Conservation (phyloP, 1,284 basidiomycete species). For the Phenoliferia sp. region DNA sequence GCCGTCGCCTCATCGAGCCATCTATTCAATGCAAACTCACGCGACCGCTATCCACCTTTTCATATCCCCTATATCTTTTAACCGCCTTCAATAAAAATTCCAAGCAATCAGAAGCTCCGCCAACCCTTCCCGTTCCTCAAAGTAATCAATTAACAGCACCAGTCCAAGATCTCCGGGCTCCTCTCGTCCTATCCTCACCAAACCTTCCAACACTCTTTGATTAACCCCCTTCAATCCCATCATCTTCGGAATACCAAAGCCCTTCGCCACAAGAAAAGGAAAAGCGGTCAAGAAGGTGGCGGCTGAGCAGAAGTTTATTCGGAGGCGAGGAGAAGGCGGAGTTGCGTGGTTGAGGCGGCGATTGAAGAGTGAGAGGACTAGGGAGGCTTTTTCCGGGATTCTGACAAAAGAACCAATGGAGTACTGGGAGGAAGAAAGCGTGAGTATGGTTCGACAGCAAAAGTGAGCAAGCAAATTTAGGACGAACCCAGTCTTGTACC, state of each 20-base stretch:
- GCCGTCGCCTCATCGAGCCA: too few relatives aligned
- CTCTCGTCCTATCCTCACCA: neutral
- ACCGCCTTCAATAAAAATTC: too few relatives aligned
- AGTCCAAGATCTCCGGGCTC: neutral
- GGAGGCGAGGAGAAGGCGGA: neutral
- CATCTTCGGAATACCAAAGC: neutral
- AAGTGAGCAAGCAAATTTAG: neutral
- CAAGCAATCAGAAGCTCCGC: neutral
- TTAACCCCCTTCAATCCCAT: slow-evolving; percentile 17
- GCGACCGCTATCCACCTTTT: too few relatives aligned
- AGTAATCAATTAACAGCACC: slow-evolving; percentile 10
- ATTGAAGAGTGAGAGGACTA: slow-evolving; percentile 18
- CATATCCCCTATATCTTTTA: too few relatives aligned
- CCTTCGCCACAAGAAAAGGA: slow-evolving; percentile 14
- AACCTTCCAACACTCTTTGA: slow-evolving; percentile 3
- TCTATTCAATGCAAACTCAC: too few relatives aligned
- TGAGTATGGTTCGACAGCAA: neutral
- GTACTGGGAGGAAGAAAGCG: slow-evolving; percentile 11
- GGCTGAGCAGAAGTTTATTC: slow-evolving; percentile 16
- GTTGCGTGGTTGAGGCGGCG: neutral
- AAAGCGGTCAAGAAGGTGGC: slow-evolving; percentile 9
- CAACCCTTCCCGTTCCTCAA: slow-evolving; percentile 4
- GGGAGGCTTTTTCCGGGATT: slow-evolving; percentile 14
- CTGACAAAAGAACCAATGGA: slow-evolving; percentile 5
- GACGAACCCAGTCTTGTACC: slow-evolving; percentile 25